phyloP scores from a whole-genome alignment of 805 yeast genomes.

The Hanseniaspora occidentalis region DNA sequence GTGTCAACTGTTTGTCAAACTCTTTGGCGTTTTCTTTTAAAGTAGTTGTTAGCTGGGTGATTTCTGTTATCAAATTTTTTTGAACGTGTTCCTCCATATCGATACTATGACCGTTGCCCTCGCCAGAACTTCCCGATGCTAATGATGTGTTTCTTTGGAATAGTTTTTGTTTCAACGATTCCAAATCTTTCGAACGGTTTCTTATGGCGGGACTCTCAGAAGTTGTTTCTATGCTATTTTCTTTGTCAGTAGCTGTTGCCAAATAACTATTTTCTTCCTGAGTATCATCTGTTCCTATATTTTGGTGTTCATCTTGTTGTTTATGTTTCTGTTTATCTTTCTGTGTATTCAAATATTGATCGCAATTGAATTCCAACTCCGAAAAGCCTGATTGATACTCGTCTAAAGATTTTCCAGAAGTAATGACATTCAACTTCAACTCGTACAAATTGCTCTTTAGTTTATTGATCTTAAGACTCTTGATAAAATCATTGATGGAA shows the following conservation, averaged over 20 bases:
- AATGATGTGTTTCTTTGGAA: conserved; percentile 1
- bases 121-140: background rate
- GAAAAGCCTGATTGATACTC: conserved; percentile 4
- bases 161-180: conserved; percentile 1
- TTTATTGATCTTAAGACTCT: background rate
- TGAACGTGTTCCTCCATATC: conserved; percentile 14
- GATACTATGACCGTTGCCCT: conserved; percentile 1
- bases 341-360: background rate
- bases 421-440: background rate
- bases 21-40: conserved; percentile 30
- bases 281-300: background rate
- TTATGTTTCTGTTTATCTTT: background rate
- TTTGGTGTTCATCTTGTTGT: background rate
- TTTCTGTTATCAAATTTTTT: conserved; percentile 26
- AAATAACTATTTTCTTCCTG: conserved; percentile 1
- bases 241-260: background rate
- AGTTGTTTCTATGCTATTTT: background rate
- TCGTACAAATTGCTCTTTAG: background rate
- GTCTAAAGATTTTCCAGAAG: background rate
- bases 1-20: conserved; percentile 27
- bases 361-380: background rate
- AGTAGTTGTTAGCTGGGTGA: conserved; percentile 26
- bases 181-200: background rate
- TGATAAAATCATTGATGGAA: background rate
- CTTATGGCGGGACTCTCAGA: background rate